Percentiles rank a stretch among this genome's conserved stretches.
Conservation (phyloP, 2,329 filamentous ascomycete species). For the Pseudogymnoascus sp. region DNA sequence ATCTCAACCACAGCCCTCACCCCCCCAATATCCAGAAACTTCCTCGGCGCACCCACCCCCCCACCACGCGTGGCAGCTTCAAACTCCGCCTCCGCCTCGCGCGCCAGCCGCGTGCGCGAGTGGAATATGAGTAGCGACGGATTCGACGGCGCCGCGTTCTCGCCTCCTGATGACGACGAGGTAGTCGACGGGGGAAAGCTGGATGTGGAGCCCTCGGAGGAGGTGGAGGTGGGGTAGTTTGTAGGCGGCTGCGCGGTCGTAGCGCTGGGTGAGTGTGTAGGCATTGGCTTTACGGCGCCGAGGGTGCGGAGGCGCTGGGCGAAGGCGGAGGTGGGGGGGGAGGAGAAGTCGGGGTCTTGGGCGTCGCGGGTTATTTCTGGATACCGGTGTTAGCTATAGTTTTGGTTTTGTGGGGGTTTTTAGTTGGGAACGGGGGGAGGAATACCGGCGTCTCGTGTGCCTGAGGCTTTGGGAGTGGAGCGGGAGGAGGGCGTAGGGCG, state of each 20-base stretch:
- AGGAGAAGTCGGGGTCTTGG: constrained; percentile 3
- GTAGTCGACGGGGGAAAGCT: neutral
- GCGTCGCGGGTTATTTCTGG: constrained; percentile 7
- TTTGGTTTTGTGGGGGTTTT: neutral
- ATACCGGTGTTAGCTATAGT: neutral
- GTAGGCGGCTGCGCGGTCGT: neutral
- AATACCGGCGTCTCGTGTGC: neutral
- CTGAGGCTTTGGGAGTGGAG: neutral
- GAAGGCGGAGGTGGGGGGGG: neutral
- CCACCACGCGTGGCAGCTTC: neutral
- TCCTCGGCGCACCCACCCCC: neutral
- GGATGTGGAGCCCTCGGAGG: neutral
- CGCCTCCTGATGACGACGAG: neutral
- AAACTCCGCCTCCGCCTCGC: constrained; percentile 1
- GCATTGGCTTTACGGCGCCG: neutral
- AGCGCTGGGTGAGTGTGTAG: neutral
- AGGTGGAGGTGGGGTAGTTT: neutral
- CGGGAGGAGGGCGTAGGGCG: neutral
- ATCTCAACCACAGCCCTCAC: neutral
- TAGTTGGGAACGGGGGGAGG: neutral
- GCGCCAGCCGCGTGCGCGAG: neutral
- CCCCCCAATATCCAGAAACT: neutral
- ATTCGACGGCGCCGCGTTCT: neutral
- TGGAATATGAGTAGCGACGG: neutral
- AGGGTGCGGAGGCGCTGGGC: neutral